A percentile compares a stretch with the other conserved stretches of the same genome.
Conservation (phyloP, 1,284 basidiomycete genomes). For the Somion occarium region DNA sequence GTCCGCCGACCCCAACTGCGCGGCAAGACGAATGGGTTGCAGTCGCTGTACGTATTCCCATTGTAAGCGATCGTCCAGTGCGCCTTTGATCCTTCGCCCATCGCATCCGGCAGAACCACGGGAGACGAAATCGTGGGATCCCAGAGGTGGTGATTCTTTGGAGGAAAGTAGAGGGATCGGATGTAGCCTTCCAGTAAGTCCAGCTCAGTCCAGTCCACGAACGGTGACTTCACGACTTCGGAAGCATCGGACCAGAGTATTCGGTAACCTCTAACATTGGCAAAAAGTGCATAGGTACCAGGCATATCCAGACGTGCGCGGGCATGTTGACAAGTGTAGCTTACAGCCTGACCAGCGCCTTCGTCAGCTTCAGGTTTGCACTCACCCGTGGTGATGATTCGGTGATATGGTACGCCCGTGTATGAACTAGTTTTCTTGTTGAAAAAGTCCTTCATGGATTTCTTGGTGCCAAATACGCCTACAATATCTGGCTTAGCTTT, state of each 20-base stretch:
- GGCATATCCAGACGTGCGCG: neutral
- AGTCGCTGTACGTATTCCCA: neutral
- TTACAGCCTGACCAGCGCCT: neutral
- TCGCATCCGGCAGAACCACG: neutral
- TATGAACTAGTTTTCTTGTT: too few relatives aligned
- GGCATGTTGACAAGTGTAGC: constrained; percentile 2
- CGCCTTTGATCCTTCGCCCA: neutral
- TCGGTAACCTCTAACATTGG: neutral
- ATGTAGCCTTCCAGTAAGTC: neutral
- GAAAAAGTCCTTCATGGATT: too few relatives aligned
- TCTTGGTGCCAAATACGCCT: too few relatives aligned
- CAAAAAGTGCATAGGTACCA: neutral
- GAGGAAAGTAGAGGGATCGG: neutral
- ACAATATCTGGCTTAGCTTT: too few relatives aligned
- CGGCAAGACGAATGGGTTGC: neutral
- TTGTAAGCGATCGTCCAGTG: neutral
- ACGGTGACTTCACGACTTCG: neutral
- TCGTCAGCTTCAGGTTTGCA: neutral
- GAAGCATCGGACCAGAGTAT: constrained; percentile 1
- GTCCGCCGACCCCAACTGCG: neutral
- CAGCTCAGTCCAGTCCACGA: neutral
- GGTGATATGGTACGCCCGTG: neutral
- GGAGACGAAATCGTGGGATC: neutral
- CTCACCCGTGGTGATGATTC: neutral
- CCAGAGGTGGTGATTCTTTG: neutral